phyloP scores from a whole-genome alignment of 257 asterid species.

The Solanum appendiculatum region DNA sequence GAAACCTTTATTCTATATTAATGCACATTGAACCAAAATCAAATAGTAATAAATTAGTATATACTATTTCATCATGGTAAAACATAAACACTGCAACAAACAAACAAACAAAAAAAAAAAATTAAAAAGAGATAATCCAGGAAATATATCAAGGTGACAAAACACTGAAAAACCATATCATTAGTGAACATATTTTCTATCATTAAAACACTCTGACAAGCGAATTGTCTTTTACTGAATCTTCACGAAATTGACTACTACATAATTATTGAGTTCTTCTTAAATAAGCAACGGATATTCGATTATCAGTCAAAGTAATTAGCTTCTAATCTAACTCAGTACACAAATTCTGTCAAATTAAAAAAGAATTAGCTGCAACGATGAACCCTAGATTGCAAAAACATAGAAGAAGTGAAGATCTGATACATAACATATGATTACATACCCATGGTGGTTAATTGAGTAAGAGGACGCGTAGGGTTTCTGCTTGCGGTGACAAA shows the following conservation, averaged over 20 bases:
- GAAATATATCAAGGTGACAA: not conserved
- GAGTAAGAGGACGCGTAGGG: slow-evolving; percentile 1
- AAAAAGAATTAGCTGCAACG: not conserved
- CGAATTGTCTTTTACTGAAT: not conserved
- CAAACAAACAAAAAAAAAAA: not conserved
- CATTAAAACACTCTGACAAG: not conserved
- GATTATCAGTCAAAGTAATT: not conserved
- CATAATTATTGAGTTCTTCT: not conserved
- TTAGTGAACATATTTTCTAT: not conserved
- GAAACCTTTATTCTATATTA: not conserved
- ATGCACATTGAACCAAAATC: not conserved
- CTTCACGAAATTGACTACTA: not conserved
- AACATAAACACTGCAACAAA: too few species aligned
- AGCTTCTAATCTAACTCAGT: not conserved
- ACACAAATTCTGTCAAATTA: not conserved
- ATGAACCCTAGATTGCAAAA: not conserved
- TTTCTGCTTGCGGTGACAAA: not conserved
- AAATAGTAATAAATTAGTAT: not conserved
- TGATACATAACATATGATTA: not conserved
- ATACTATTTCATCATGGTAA: too few species aligned
- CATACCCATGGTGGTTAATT: not conserved
- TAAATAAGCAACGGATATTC: not conserved
- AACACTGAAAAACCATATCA: not conserved
- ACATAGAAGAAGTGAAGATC: not conserved
- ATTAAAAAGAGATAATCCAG: not conserved